Base-by-base conservation (phyloP, 192 early-diverging fungal species). In the Thoreauomyces humboldtii region DNA sequence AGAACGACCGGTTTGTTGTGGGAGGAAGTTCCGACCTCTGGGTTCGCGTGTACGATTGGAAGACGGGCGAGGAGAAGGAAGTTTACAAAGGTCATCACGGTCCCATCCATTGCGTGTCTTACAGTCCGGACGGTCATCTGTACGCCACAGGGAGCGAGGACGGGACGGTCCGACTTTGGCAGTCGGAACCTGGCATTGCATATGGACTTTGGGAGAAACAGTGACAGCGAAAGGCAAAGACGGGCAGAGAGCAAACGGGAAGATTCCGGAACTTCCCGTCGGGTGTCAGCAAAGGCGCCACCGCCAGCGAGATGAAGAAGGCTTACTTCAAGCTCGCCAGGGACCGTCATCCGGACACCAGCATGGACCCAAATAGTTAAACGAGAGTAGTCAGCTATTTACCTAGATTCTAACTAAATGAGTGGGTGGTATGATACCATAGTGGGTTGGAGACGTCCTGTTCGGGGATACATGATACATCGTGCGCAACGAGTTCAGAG, bases 291-390 rank as follows among this genome's bases (percentile, higher is more conserved):
- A 91, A 90, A 64, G 80, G 79, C 36, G 87, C 95, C 3, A 85
- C 90, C 28, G 80, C 87, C 36, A 60, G 75, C 32, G 95, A 99
- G 48, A 96, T 99, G 73, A 99, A 99, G 73, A 94, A 95, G 77
- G 91, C 93, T 11, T 99, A 99, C 79, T 99, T 98, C 76, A 77
- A 86, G 85, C 82, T 98, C 52, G 96, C 96, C 22, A 96, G 97
- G 73, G 85, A 97, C 73, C 96, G 88, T 77, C 96, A 99, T 70
- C 96, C 96, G 0, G 96, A 99, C 64, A 95, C 96, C 17, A 98
- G 95, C 86, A 96, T 96, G 69, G 90, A 89, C 32, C 76, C 87
- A 32, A 81, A 79, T 7, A n/a, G n/a, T n/a, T n/a, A n/a, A n/a
- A n/a, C n/a, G n/a, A n/a, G n/a, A n/a, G n/a, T n/a, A n/a, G n/a